Conservation (phyloP, 164 flowering plant genomes). For the Kalanchoe fedtschenkoi region DNA sequence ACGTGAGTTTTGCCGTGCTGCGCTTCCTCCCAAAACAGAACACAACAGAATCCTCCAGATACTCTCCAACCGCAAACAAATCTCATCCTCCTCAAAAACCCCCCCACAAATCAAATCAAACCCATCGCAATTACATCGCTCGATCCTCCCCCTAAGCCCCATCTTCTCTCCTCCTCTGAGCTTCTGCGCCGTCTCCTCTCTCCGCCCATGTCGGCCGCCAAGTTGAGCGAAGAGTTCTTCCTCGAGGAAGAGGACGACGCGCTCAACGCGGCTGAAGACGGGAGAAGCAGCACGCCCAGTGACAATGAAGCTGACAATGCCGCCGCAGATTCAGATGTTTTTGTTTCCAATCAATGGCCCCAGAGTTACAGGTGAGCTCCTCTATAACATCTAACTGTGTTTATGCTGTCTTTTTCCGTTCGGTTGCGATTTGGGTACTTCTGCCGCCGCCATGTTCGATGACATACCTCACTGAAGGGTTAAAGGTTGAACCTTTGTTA, state of each 20-base stretch:
- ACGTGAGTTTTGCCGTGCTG: not conserved
- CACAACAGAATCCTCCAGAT: slow-evolving; percentile 2
- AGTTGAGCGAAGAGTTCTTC: slow-evolving; percentile 11
- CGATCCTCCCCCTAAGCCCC: not conserved
- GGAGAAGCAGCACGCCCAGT: slow-evolving; percentile 4
- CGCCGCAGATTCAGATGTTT: slow-evolving; percentile 7
- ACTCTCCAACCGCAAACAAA: not conserved
- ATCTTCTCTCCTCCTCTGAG: not conserved
- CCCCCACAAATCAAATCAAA: no score
- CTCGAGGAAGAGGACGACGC: slow-evolving; percentile 12
- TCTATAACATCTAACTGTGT: no score
- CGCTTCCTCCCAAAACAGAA: not conserved
- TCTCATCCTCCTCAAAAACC: not conserved
- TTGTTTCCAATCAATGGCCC: slow-evolving; percentile 51
- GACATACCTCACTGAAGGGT: not conserved
- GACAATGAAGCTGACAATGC: slow-evolving; percentile 10
- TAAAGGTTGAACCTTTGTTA: not conserved
- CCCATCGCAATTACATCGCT: not conserved
- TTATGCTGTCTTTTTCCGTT: not conserved
- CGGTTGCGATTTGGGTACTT: not conserved
- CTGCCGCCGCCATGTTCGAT: not conserved
- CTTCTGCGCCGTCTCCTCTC: not conserved
- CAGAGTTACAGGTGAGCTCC: slow-evolving; percentile 40
- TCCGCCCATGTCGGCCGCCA: not conserved
- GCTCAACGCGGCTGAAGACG: slow-evolving; percentile 10